Percentiles rank a stretch among this genome's conserved stretches.
Conservation (phyloP, 129 eudicot species). For the Logfia minima region DNA sequence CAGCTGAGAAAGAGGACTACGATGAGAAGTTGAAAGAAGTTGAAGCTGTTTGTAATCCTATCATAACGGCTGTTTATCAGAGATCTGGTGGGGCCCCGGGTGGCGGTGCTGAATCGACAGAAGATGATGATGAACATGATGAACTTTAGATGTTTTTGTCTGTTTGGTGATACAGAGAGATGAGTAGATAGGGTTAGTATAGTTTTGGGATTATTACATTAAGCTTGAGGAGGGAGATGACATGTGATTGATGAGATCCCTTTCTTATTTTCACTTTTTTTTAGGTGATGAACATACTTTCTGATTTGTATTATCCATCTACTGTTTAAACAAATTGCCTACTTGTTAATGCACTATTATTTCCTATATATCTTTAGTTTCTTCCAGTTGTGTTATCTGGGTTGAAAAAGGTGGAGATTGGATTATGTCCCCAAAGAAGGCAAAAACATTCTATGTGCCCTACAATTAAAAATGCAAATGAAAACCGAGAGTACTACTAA, state of each 20-base stretch:
- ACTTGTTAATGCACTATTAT: neutral
- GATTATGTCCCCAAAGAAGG: too few relatives aligned
- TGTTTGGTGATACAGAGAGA: conserved; percentile 10
- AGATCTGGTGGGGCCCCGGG: conserved; percentile 64
- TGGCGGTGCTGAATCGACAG: conserved; percentile 44
- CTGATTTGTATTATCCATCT: conserved; percentile 16
- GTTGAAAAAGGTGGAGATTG: too few relatives aligned
- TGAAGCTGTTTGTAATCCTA: conserved; percentile 79
- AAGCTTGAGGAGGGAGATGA: conserved; percentile 1
- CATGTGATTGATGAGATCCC: conserved; percentile 12
- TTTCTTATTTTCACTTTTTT: conserved; percentile 2
- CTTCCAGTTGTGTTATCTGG: too few relatives aligned
- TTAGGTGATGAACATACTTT: conserved; percentile 17
- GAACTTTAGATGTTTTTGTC: conserved; percentile 43
- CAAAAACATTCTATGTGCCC: too few relatives aligned
- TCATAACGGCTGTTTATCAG: conserved; percentile 72
- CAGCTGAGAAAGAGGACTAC: conserved; percentile 78
- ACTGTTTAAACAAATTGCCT: conserved; percentile 7
- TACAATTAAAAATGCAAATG: too few relatives aligned
- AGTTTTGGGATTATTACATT: conserved; percentile 16
- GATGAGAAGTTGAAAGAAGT: conserved; percentile 85
- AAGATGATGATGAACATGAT: conserved; percentile 65
- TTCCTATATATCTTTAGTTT: neutral
- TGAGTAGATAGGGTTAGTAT: conserved; percentile 15
- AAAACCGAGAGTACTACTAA: too few relatives aligned